Percentiles rank a stretch among this genome's conserved stretches.
phyloP scores from a whole-genome alignment of 2,329 filamentous ascomycete species.

The Neurospora sp. region DNA sequence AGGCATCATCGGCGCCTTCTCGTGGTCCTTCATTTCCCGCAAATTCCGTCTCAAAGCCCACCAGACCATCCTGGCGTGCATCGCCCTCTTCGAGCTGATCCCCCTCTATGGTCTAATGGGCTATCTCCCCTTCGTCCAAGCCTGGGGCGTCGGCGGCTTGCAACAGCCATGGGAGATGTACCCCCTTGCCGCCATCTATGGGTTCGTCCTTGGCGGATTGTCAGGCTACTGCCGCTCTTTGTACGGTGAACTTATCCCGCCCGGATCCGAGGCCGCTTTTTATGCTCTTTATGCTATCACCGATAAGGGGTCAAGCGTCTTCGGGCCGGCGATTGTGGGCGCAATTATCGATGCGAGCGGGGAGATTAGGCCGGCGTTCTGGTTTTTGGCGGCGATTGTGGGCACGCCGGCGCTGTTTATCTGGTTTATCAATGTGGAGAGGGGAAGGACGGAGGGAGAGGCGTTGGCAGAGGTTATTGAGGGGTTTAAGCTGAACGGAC shows the following conservation, averaged over 20 bases:
- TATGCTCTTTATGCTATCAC: conserved; percentile 96
- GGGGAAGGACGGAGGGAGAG: conserved; percentile 60
- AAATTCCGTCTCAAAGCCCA: conserved; percentile 61
- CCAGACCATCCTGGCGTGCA: conserved; percentile 87
- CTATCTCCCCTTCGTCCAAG: conserved; percentile 69
- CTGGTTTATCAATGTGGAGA: conserved; percentile 73
- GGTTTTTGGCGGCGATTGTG: conserved; percentile 80
- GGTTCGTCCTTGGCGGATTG: conserved; percentile 86
- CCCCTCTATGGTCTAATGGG: conserved; percentile 84
- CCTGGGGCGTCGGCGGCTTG: conserved; percentile 70
- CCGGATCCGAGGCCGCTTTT: conserved; percentile 89
- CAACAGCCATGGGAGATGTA: conserved; percentile 98
- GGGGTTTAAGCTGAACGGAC: conserved; percentile 30
- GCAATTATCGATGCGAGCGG: conserved; percentile 79
- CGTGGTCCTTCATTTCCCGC: conserved; percentile 73
- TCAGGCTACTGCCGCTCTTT: conserved; percentile 86
- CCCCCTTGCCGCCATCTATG: conserved; percentile 79
- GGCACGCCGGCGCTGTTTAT: conserved; percentile 77
- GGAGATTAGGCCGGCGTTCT: conserved; percentile 78
- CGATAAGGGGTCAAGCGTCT: conserved; percentile 89
- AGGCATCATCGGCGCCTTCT: conserved; percentile 80
- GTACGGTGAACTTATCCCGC: conserved; percentile 87
- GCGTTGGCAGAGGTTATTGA: conserved; percentile 52
- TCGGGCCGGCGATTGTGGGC: conserved; percentile 89
- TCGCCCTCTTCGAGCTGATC: conserved; percentile 82